A percentile compares a stretch with the other conserved stretches of the same genome.
Evolutionary conservation across 257 asterid genomes (phyloP).

Genomic region (Asclepias syriaca): DNA sequence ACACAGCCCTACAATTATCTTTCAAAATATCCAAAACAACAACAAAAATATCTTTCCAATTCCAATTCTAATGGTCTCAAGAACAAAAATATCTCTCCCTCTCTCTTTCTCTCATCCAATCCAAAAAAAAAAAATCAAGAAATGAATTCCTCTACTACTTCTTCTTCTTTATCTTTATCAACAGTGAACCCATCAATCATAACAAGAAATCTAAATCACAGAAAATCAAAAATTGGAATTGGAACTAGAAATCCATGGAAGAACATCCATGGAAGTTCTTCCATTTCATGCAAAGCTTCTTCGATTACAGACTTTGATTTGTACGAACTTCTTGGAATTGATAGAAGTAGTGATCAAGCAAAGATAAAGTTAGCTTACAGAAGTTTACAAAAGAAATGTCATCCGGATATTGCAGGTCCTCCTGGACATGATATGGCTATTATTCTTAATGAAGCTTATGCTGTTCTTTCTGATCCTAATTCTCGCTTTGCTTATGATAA

Average conservation of each 20-base stretch:
- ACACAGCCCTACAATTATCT: no score
- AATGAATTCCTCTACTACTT: slow-evolving; percentile 39
- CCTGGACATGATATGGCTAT: slow-evolving; percentile 93
- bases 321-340: slow-evolving; percentile 83
- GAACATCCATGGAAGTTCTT: neutral
- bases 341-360: slow-evolving; percentile 44
- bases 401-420: slow-evolving; percentile 88
- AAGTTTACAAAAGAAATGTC: slow-evolving; percentile 80
- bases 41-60: neutral
- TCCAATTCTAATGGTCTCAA: neutral
- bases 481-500: slow-evolving; percentile 72
- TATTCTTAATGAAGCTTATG: slow-evolving; percentile 80
- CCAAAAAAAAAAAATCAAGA: neutral
- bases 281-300: slow-evolving; percentile 34
- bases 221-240: slow-evolving; percentile 17
- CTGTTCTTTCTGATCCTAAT: slow-evolving; percentile 67
- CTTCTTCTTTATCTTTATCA: slow-evolving; percentile 28
- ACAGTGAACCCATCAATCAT: slow-evolving; percentile 24
- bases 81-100: neutral
- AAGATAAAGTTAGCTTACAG: slow-evolving; percentile 77
- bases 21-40: neutral
- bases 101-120: neutral
- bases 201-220: slow-evolving; percentile 22
- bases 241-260: slow-evolving; percentile 17
- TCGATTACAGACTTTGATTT: slow-evolving; percentile 66